Conservation (phyloP, 805 yeast species). For the Candida easanensis region DNA sequence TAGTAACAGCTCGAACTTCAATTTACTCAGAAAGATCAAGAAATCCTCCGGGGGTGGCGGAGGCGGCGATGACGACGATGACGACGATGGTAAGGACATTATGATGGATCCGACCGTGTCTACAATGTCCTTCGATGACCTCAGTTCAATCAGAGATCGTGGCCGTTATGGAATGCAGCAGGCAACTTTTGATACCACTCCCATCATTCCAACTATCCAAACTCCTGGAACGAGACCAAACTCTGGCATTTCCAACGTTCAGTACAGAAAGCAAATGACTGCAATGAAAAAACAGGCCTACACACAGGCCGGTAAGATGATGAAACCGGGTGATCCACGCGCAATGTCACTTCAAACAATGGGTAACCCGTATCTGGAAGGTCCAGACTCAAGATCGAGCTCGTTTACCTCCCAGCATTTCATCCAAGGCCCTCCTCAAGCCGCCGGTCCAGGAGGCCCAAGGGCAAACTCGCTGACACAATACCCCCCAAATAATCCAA, state of each 20-base stretch:
- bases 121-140: slow-evolving; percentile 58
- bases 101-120: slow-evolving; percentile 33
- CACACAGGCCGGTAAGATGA: slow-evolving; percentile 40
- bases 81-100: slow-evolving; percentile 37
- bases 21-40: slow-evolving; percentile 15
- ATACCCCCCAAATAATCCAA: slow-evolving; percentile 9
- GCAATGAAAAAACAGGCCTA: slow-evolving; percentile 60
- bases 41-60: slow-evolving; percentile 4
- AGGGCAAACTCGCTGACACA: slow-evolving; percentile 20
- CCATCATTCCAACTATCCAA: slow-evolving; percentile 70
- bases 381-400: slow-evolving; percentile 30
- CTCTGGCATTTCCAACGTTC: slow-evolving; percentile 44
- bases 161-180: slow-evolving; percentile 58
- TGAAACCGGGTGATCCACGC: slow-evolving; percentile 33
- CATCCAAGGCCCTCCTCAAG: neutral
- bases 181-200: slow-evolving; percentile 52
- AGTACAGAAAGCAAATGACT: slow-evolving; percentile 68
- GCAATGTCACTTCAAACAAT: slow-evolving; percentile 42
- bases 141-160: slow-evolving; percentile 59
- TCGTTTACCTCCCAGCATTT: slow-evolving; percentile 36
- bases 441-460: slow-evolving; percentile 11
- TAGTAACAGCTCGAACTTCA: slow-evolving; percentile 14
- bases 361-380: slow-evolving; percentile 22
- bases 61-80: slow-evolving; percentile 32
- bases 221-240: slow-evolving; percentile 27